These are phyloP conservation scores for Scedosporium minutisporum DNA, from an alignment of 2,329 filamentous ascomycete genomes.

Conservation along the genomic window DNA sequence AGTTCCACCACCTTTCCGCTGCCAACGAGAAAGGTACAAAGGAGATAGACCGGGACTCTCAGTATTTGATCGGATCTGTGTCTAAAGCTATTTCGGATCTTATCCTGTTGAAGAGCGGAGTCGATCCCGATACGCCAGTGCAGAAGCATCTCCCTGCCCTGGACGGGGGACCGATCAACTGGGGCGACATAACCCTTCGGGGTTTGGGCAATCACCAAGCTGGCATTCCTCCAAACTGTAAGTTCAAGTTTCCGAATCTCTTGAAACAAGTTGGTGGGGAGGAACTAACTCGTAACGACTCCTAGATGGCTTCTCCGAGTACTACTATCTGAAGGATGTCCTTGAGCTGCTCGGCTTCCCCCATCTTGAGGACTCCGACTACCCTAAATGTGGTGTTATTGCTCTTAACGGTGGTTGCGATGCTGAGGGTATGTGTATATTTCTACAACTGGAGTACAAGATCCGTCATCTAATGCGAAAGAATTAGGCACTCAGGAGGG, in stretches of 20 bases:
- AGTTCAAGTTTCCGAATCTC: not conserved
- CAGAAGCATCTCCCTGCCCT: conserved; percentile 25
- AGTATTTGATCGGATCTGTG: conserved; percentile 31
- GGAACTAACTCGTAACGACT: not conserved
- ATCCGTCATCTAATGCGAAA: accelerated
- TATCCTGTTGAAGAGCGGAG: conserved; percentile 23
- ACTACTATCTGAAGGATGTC: conserved; percentile 23
- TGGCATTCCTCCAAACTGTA: conserved; percentile 26
- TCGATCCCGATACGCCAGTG: conserved; percentile 22
- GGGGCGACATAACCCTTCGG: conserved; percentile 27
- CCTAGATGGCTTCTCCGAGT: conserved; percentile 24
- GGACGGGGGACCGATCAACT: conserved; percentile 6
- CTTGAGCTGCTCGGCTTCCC: conserved; percentile 27
- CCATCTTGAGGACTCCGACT: conserved; percentile 19
- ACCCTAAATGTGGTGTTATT: conserved; percentile 25
- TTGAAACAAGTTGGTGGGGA: not conserved
- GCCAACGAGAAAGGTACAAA: conserved; percentile 24
- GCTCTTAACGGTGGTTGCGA: conserved; percentile 25
- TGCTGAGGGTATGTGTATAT: conserved; percentile 17
- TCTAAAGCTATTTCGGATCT: conserved; percentile 29
- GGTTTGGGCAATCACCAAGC: conserved; percentile 27
- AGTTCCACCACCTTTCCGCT: conserved; percentile 28
- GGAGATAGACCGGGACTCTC: conserved; percentile 19
- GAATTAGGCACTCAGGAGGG: conserved; percentile 21
- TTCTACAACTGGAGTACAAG: not conserved